Percentiles rank a stretch among this genome's conserved stretches.
These are phyloP conservation scores for Lanmaoa rubissima DNA, from an alignment of 768 basidiomycete genomes.

Conservation along the genomic window DNA sequence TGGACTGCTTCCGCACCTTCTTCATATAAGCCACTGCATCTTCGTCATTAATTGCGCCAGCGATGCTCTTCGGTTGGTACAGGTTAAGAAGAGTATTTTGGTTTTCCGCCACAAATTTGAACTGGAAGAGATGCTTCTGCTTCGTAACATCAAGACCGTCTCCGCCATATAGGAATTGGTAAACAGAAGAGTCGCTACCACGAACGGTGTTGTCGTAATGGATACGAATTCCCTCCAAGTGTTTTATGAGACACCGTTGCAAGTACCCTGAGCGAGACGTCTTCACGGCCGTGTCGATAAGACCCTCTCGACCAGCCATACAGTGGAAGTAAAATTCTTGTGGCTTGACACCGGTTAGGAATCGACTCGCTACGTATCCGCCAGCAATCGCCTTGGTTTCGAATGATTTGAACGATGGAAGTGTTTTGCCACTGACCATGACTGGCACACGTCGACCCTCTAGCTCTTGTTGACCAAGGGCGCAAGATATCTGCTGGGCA, in stretches of 20 bases:
- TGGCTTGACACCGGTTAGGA: slow-evolving; percentile 96
- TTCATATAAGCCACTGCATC: slow-evolving; percentile 82
- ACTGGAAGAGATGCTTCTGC: slow-evolving; percentile 92
- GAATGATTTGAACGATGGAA: slow-evolving; percentile 95
- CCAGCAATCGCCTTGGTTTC: slow-evolving; percentile 98
- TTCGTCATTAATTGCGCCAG: slow-evolving; percentile 59
- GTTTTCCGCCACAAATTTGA: slow-evolving; percentile 92
- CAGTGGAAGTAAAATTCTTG: slow-evolving; percentile 99
- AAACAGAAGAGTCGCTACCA: slow-evolving; percentile 88
- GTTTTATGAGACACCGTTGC: slow-evolving; percentile 97
- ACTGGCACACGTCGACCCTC: slow-evolving; percentile 98
- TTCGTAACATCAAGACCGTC: slow-evolving; percentile 96
- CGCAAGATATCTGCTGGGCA: slow-evolving; percentile 96
- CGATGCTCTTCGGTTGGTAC: slow-evolving; percentile 59
- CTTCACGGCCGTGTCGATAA: slow-evolving; percentile 99
- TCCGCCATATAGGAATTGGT: slow-evolving; percentile 97
- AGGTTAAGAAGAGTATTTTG: slow-evolving; percentile 72
- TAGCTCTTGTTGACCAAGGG: slow-evolving; percentile 94
- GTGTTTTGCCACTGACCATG: slow-evolving; percentile 98
- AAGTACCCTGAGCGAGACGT: slow-evolving; percentile 98
- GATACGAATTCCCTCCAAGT: slow-evolving; percentile 92
- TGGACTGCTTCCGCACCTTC: slow-evolving; percentile 76
- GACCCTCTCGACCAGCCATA: slow-evolving; percentile 98
- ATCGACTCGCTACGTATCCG: slow-evolving; percentile 96
- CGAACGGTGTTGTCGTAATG: slow-evolving; percentile 99